A percentile compares a stretch with the other conserved stretches of the same genome.
These are phyloP conservation scores for Panaeolus cyanescens DNA, from an alignment of 768 basidiomycete species.

Conservation along the genomic window DNA sequence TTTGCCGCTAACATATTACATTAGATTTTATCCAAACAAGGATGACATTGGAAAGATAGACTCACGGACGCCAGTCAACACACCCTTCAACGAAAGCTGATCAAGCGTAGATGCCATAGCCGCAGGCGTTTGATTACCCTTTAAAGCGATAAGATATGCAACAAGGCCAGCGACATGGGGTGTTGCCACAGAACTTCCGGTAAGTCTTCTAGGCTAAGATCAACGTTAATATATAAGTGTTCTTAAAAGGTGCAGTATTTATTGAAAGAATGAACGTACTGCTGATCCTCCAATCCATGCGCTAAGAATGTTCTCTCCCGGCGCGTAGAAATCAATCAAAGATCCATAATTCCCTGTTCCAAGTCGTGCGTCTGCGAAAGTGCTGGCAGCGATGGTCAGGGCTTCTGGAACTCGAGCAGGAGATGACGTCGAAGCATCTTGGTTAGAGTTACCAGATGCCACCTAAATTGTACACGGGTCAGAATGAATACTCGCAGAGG, in stretches of 20 bases:
- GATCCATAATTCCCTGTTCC: background rate
- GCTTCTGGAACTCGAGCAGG: background rate
- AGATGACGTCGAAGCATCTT: background rate
- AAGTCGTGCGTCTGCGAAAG: background rate
- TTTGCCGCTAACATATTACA: background rate
- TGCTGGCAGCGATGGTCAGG: background rate
- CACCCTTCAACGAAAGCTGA: background rate
- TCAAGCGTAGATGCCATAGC: background rate
- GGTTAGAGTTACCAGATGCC: background rate
- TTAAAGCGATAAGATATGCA: background rate
- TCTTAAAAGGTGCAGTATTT: no score
- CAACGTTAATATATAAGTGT: no score
- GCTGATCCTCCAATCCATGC: background rate
- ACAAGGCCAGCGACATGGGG: background rate
- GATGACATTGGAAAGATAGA: no score
- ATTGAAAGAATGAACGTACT: background rate
- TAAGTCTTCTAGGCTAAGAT: background rate
- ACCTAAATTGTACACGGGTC: background rate
- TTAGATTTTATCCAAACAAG: background rate
- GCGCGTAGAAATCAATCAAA: background rate
- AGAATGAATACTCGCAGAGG: background rate
- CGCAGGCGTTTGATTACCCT: background rate
- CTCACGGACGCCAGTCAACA: background rate
- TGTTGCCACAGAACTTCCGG: background rate
- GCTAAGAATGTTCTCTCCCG: background rate